Evolutionary conservation across 2,329 filamentous ascomycete genomes (phyloP).

Genomic region (Apiospora rasikravindrae): DNA sequence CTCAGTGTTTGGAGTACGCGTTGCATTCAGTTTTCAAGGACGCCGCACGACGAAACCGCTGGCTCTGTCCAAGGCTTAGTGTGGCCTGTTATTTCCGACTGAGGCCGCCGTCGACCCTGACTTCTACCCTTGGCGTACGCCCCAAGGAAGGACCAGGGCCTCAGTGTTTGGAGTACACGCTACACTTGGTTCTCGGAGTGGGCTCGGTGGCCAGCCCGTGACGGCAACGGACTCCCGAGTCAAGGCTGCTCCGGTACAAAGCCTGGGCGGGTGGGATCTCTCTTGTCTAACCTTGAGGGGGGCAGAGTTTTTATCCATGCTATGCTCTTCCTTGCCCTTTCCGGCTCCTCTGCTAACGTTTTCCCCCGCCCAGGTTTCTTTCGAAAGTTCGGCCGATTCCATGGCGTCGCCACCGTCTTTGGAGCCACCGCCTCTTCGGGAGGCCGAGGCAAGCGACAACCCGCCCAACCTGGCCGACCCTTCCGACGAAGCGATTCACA

Average conservation of each 20-base stretch:
- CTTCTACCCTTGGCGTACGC: no score
- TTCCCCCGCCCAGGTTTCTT: not conserved
- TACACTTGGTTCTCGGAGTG: not conserved
- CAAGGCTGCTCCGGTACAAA: slow-evolving; percentile 13
- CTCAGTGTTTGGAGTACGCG: not conserved
- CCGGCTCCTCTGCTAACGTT: not conserved
- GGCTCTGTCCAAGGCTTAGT: not conserved
- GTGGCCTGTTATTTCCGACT: no score
- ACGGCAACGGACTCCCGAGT: slow-evolving; percentile 7
- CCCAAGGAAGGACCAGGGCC: not conserved
- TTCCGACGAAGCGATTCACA: not conserved
- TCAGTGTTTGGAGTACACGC: not conserved
- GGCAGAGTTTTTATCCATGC: not conserved
- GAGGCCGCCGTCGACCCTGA: no score
- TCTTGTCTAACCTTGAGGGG: slow-evolving; percentile 8
- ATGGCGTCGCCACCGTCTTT: slow-evolving; percentile 5
- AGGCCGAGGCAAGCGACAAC: slow-evolving; percentile 2
- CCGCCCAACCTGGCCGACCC: not conserved
- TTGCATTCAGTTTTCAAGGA: not conserved
- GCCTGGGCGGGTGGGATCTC: slow-evolving; percentile 18
- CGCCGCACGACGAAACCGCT: not conserved
- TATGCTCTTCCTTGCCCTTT: slow-evolving; percentile 10
- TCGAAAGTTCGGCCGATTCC: not conserved
- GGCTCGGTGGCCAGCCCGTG: not conserved
- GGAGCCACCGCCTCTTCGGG: not conserved